A percentile compares a stretch with the other conserved stretches of the same genome.
Conservation (phyloP, 257 asterid genomes). For the Rubia yunnanensis region DNA sequence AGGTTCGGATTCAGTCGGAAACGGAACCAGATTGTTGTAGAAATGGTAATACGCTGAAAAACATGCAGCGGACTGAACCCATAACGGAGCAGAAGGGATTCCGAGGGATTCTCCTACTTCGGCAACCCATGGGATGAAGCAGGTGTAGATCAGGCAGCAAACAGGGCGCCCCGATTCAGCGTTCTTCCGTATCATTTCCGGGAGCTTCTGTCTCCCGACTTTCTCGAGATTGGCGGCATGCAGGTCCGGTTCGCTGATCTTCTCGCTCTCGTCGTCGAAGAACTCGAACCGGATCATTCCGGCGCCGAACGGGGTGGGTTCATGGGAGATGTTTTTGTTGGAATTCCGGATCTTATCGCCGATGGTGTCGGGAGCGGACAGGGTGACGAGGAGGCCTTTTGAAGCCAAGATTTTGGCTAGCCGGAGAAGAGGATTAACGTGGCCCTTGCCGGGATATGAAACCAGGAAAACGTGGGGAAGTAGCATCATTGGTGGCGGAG, state of each 20-base stretch:
- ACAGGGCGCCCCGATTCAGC: slow-evolving; percentile 49
- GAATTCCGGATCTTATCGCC: slow-evolving; percentile 40
- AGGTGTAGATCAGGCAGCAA: slow-evolving; percentile 47
- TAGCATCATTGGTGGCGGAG: not conserved
- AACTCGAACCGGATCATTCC: slow-evolving; percentile 61
- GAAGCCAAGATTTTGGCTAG: slow-evolving; percentile 53
- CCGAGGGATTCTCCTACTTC: slow-evolving; percentile 48
- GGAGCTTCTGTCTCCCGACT: slow-evolving; percentile 34
- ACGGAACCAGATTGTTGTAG: slow-evolving; percentile 22
- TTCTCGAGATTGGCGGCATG: slow-evolving; percentile 42
- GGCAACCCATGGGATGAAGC: slow-evolving; percentile 68
- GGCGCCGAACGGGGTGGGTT: slow-evolving; percentile 24
- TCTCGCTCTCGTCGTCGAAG: slow-evolving; percentile 44
- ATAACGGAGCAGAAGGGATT: slow-evolving; percentile 56
- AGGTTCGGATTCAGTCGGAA: slow-evolving; percentile 42
- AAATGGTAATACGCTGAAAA: slow-evolving; percentile 55
- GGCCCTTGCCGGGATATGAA: slow-evolving; percentile 76
- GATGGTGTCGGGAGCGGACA: slow-evolving; percentile 45
- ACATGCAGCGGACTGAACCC: slow-evolving; percentile 77
- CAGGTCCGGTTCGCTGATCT: slow-evolving; percentile 19
- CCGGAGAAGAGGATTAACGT: slow-evolving; percentile 68
- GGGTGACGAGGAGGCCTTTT: slow-evolving; percentile 46
- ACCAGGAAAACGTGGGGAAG: slow-evolving; percentile 46
- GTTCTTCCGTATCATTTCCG: slow-evolving; percentile 31
- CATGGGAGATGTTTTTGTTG: slow-evolving; percentile 22